Percentiles rank a stretch among this genome's conserved stretches.
Conservation (phyloP, 2,329 filamentous ascomycete genomes). For the Aspergillus quadrilineatus region DNA sequence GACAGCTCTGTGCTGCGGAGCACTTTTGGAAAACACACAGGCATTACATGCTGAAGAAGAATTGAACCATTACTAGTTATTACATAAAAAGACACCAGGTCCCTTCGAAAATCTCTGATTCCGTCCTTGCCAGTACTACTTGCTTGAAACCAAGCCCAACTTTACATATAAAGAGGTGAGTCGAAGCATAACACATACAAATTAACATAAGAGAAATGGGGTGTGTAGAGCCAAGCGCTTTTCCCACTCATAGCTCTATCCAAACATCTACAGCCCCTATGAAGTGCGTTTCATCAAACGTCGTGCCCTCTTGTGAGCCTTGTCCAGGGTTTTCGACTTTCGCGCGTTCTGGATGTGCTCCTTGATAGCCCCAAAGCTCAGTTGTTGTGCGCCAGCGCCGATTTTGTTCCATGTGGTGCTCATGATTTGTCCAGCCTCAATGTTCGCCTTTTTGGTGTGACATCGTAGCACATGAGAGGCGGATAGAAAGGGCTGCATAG, state of each 20-base stretch:
- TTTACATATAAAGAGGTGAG: slow-evolving; percentile 10
- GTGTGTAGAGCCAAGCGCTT: background rate
- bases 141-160: slow-evolving; percentile 12
- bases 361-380: slow-evolving; percentile 28
- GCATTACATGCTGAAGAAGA: background rate
- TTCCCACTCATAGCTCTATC: background rate
- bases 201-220: slow-evolving; percentile 1
- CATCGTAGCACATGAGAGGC: slow-evolving; percentile 34
- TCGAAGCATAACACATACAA: background rate
- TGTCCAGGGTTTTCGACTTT: slow-evolving; percentile 31
- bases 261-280: slow-evolving; percentile 8
- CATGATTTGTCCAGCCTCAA: slow-evolving; percentile 29
- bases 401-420: slow-evolving; percentile 31
- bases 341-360: slow-evolving; percentile 29
- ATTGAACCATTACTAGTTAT: slow-evolving; percentile 13
- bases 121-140: background rate
- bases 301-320: slow-evolving; percentile 37
- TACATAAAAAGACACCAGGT: slow-evolving; percentile 13
- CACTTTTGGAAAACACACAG: background rate
- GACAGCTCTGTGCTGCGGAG: too few species aligned
- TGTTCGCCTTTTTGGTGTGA: slow-evolving; percentile 29
- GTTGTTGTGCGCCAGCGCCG: slow-evolving; percentile 21
- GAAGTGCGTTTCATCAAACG: slow-evolving; percentile 27
- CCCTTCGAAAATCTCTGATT: slow-evolving; percentile 9
- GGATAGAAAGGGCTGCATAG: slow-evolving; percentile 31